phyloP scores from a whole-genome alignment of 805 yeast genomes.

The Yarrowia yakushimensis region DNA sequence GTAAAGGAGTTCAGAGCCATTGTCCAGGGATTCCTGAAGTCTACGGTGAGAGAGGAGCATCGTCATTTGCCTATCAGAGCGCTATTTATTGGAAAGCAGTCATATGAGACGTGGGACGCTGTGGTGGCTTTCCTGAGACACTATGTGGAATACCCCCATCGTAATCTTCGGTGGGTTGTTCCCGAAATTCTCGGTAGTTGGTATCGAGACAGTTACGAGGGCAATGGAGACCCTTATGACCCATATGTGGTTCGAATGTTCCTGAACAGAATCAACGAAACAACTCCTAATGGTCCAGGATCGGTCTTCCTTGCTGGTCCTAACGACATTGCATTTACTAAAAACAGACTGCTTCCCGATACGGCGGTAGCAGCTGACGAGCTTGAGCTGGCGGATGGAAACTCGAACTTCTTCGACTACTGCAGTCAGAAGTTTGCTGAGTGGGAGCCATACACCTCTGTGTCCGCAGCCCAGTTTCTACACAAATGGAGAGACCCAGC shows the following conservation, averaged over 20 bases:
- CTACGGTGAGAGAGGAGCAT: neutral
- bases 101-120: slow-evolving; percentile 11
- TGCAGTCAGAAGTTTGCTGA: neutral
- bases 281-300: neutral
- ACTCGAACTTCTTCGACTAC: neutral
- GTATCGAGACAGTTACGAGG: neutral
- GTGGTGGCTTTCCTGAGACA: slow-evolving; percentile 2
- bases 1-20: neutral
- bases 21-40: neutral
- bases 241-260: neutral
- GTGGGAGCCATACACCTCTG: neutral
- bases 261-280: neutral
- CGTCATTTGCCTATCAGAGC: neutral
- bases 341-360: neutral
- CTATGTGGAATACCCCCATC: slow-evolving; percentile 9
- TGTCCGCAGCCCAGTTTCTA: neutral
- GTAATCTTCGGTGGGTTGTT: slow-evolving; percentile 1
- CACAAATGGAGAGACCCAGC: neutral
- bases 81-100: neutral
- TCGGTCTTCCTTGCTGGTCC: slow-evolving; percentile 9
- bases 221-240: neutral
- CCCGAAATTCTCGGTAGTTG: neutral
- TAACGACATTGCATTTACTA: slow-evolving; percentile 1
- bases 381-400: slow-evolving; percentile 1
- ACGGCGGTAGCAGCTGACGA: neutral